These are phyloP conservation scores for Verticillium nubilum DNA, from an alignment of 2,329 filamentous ascomycete species.

Conservation along the genomic window DNA sequence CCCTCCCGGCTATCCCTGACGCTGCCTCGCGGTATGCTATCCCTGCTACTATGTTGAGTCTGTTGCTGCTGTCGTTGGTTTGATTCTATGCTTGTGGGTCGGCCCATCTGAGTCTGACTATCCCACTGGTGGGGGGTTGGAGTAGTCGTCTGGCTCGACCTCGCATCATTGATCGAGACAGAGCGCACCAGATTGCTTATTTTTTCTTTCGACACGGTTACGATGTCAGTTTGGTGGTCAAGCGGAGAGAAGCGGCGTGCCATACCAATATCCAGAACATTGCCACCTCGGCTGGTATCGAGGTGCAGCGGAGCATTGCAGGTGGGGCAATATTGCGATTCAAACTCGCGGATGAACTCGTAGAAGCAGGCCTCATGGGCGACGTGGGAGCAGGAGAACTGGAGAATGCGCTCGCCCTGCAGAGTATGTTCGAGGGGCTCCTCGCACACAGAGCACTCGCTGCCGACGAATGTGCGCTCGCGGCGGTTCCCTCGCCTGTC, in stretches of 20 bases:
- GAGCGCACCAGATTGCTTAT: conserved; percentile 89
- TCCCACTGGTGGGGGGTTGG: conserved; percentile 67
- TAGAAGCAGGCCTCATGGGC: conserved; percentile 98
- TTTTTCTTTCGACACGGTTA: conserved; percentile 62
- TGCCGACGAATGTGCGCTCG: conserved; percentile 92
- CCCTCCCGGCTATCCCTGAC: conserved; percentile 46
- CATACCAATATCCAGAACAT: conserved; percentile 84
- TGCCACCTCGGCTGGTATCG: conserved; percentile 88
- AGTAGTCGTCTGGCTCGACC: conserved; percentile 45
- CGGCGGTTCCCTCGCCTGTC: conserved; percentile 65
- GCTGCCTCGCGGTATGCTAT: conserved; percentile 32
- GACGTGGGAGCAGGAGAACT: conserved; percentile 95
- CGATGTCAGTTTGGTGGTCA: neutral
- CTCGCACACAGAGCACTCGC: conserved; percentile 92
- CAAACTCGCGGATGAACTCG: conserved; percentile 93
- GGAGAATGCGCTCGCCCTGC: conserved; percentile 86
- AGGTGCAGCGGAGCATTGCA: conserved; percentile 89
- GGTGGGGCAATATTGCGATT: conserved; percentile 88
- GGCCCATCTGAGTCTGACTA: conserved; percentile 46
- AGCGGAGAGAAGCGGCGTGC: neutral
- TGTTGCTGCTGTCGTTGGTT: conserved; percentile 27
- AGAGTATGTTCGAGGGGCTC: conserved; percentile 94
- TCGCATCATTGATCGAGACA: conserved; percentile 61
- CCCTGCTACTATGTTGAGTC: conserved; percentile 26
- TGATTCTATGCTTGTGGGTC: conserved; percentile 46